These are phyloP conservation scores for Falciphora oryzae DNA, from an alignment of 2,329 filamentous ascomycete genomes.

Conservation along the genomic window DNA sequence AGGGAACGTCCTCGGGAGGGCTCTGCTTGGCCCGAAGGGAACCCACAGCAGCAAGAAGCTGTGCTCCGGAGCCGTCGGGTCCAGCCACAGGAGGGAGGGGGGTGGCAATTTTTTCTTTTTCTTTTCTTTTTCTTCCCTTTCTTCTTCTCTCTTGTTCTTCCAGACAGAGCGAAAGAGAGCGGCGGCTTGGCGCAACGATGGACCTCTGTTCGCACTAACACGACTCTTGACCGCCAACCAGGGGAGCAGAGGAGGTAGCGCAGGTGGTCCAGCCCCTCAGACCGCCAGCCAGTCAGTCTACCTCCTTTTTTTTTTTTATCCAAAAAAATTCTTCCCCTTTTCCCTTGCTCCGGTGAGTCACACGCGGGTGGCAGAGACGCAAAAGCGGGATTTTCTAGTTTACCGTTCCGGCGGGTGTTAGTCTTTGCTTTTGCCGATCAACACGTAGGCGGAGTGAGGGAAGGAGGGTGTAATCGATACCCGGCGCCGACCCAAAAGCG, in stretches of 20 bases:
- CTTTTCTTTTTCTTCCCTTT: too few species aligned
- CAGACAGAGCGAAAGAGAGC: too few species aligned
- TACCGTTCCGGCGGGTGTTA: background rate
- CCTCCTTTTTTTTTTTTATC: conserved; percentile 4
- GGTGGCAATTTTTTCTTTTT: background rate
- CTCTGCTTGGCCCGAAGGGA: background rate
- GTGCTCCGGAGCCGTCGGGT: background rate
- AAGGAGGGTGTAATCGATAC: background rate
- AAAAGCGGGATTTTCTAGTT: background rate
- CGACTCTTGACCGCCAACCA: background rate
- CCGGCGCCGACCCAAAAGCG: background rate
- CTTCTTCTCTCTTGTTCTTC: too few species aligned
- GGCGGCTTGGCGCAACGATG: background rate
- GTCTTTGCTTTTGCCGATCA: too few species aligned
- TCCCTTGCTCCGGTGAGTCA: background rate
- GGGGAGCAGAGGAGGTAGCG: background rate
- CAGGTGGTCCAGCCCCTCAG: background rate
- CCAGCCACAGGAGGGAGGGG: too few species aligned
- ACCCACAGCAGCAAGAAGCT: background rate
- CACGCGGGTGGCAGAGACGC: background rate
- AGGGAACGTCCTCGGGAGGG: background rate
- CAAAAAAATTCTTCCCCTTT: background rate
- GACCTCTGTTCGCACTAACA: background rate
- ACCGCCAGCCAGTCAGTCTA: background rate
- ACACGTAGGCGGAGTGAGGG: too few species aligned